These are phyloP conservation scores for Boletus insuetus DNA, from an alignment of 768 basidiomycete genomes.

Conservation along the genomic window DNA sequence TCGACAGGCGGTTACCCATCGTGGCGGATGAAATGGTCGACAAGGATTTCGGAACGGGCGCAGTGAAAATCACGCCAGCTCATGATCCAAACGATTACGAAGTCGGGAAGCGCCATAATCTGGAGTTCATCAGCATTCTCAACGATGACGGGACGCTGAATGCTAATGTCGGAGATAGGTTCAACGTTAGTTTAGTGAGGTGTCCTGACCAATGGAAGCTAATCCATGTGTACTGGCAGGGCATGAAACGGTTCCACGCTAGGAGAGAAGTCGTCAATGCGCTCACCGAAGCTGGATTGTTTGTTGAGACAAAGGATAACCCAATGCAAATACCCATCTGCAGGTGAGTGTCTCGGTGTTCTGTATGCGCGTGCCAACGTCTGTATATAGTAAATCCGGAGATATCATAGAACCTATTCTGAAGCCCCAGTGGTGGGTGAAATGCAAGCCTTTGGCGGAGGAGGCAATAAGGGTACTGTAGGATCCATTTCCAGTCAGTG, in stretches of 20 bases:
- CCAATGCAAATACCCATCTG: conserved; percentile 97
- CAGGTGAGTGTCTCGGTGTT: conserved; percentile 43
- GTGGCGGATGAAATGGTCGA: conserved; percentile 86
- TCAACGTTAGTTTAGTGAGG: conserved; percentile 47
- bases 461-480: conserved; percentile 74
- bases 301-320: conserved; percentile 91
- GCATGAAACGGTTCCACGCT: conserved; percentile 98
- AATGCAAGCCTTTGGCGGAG: conserved; percentile 86
- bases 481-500: background rate
- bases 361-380: conserved; percentile 2
- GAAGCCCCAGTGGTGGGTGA: conserved; percentile 99
- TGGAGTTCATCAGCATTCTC: conserved; percentile 91
- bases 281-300: conserved; percentile 81
- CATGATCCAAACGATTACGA: conserved; percentile 98
- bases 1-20: conserved; percentile 83
- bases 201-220: background rate
- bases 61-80: conserved; percentile 98
- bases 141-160: conserved; percentile 98
- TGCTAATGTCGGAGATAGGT: conserved; percentile 77
- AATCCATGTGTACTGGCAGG: conserved; percentile 39
- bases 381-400: conserved; percentile 75
- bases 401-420: conserved; percentile 93
- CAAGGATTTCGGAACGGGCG: conserved; percentile 96
- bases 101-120: conserved; percentile 80
- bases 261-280: conserved; percentile 79